Percentiles rank a stretch among this genome's conserved stretches.
phyloP scores from a whole-genome alignment of 306 rosid species.

The Glycyrrhiza uralensis region DNA sequence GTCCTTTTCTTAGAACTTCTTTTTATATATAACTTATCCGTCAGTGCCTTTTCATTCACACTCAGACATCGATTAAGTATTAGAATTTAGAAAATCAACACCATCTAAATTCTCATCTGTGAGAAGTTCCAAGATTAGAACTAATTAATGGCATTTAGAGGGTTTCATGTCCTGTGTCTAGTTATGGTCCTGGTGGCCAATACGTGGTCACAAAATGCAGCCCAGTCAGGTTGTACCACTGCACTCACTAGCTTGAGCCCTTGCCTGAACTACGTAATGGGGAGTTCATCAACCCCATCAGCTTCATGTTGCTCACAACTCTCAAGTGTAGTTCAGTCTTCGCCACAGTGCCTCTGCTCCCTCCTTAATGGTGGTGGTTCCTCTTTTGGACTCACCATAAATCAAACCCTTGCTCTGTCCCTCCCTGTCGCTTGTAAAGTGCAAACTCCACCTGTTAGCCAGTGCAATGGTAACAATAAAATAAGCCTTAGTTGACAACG shows the following conservation, averaged over 20 bases:
- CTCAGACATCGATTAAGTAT: not conserved
- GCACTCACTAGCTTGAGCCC: slow-evolving; percentile 46
- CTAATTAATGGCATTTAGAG: slow-evolving; percentile 32
- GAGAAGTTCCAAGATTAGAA: not conserved
- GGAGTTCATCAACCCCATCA: slow-evolving; percentile 60
- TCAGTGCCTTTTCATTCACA: not conserved
- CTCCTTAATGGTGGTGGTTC: slow-evolving; percentile 51
- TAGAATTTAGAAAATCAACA: too few species aligned
- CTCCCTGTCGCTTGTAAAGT: slow-evolving; percentile 66
- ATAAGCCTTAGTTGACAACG: not conserved
- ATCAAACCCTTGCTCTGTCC: slow-evolving; percentile 59
- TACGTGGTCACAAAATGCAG: slow-evolving; percentile 34
- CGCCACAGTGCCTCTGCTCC: slow-evolving; percentile 73
- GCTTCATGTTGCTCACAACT: slow-evolving; percentile 71
- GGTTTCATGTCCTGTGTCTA: slow-evolving; percentile 22
- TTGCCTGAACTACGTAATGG: slow-evolving; percentile 60
- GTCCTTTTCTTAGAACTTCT: not conserved
- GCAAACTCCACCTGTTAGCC: slow-evolving; percentile 59
- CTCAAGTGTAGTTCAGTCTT: slow-evolving; percentile 53
- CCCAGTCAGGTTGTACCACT: slow-evolving; percentile 56
- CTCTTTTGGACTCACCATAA: slow-evolving; percentile 51
- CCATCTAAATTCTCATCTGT: not conserved
- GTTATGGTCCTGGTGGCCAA: slow-evolving; percentile 31
- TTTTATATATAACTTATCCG: slow-evolving; percentile 20
- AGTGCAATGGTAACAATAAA: slow-evolving; percentile 44